Evolutionary conservation across 2,329 filamentous ascomycete species (phyloP), one percentile per base, ranked within the genome.

Genomic region (Nothophoma quercina): DNA sequence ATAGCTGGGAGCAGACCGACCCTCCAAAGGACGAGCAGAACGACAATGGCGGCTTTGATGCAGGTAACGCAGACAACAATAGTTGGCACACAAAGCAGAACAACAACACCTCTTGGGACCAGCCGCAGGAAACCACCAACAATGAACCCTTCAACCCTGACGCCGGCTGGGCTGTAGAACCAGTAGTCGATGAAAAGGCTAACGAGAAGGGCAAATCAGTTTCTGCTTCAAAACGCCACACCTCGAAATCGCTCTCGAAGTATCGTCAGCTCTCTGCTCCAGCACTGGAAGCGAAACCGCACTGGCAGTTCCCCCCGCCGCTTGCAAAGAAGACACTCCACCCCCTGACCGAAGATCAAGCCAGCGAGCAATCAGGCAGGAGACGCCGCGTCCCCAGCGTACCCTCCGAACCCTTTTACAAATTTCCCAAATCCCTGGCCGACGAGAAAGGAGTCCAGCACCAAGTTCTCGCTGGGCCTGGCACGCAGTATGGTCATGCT

Each of bases 401-500:
- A 13, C 32, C 47, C n/a, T 12, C 47, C 5, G n/a, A n/a, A 5
- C 25, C 22, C 2, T 13, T 18, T 1, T 13, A 35, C 38, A 42
- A 36, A 7, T n/a, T 44, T 1, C 40, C 48, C 13, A 7, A 6
- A n/a, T 15, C 35, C 1, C 9, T n/a, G 10, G 25, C 38, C 7
- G 18, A 3, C 7, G 15, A 19, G 1, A 44, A 44, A 12, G 39
- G 26, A 4, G 7, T 51, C 25, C 2, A 44, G 33, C 39, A 43
- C 39, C 47, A 44, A 16, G 42, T 52, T 5, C 38, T 40, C 28
- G 29, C 29, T 7, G 32, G 33, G 26, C 26, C 19, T 9, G 43
- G 32, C 0, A 48, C 64, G 60, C 15, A 62, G 13, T 80, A 80
- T 49, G 56, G 63, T 1, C 78, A 80, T 54, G 60, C 62, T 0